Evolutionary conservation across 2,329 filamentous ascomycete genomes (phyloP).

Genomic region (Aspergillus sclerotialis): DNA sequence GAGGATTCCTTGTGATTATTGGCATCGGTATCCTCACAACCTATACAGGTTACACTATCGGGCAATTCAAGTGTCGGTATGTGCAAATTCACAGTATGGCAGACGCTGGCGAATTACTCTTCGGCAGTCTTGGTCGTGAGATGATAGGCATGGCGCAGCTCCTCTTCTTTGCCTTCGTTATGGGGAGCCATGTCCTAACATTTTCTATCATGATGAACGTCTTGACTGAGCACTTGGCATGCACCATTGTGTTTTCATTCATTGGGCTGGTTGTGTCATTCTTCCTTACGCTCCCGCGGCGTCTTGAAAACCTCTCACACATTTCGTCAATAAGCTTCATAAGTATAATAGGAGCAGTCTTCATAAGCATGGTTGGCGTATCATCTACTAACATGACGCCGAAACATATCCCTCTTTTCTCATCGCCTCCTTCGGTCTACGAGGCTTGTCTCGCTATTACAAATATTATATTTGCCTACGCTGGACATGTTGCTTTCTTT

Average conservation of each 20-base stretch:
- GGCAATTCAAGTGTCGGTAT: conserved; percentile 46
- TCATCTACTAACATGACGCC: conserved; percentile 42
- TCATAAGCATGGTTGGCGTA: conserved; percentile 56
- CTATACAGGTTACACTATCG: conserved; percentile 52
- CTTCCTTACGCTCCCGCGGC: conserved; percentile 51
- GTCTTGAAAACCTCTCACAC: conserved; percentile 52
- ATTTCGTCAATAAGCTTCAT: conserved; percentile 54
- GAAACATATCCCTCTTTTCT: conserved; percentile 20
- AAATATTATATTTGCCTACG: conserved; percentile 64
- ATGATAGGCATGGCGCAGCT: conserved; percentile 53
- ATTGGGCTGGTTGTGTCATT: conserved; percentile 51
- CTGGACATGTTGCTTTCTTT: conserved; percentile 61
- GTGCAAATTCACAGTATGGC: conserved; percentile 58
- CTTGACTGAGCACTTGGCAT: conserved; percentile 51
- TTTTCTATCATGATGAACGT: conserved; percentile 61
- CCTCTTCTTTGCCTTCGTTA: conserved; percentile 58
- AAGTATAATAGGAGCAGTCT: conserved; percentile 56
- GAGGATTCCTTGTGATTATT: conserved; percentile 45
- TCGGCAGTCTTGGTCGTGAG: conserved; percentile 52
- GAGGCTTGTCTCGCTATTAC: conserved; percentile 52
- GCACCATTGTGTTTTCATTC: conserved; percentile 54
- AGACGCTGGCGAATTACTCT: conserved; percentile 56
- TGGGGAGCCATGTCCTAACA: conserved; percentile 60
- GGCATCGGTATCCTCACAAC: conserved; percentile 46
- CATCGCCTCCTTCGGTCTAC: conserved; percentile 36